Evolutionary conservation across 257 asterid genomes (phyloP).

Genomic region (Solanum rostratum): DNA sequence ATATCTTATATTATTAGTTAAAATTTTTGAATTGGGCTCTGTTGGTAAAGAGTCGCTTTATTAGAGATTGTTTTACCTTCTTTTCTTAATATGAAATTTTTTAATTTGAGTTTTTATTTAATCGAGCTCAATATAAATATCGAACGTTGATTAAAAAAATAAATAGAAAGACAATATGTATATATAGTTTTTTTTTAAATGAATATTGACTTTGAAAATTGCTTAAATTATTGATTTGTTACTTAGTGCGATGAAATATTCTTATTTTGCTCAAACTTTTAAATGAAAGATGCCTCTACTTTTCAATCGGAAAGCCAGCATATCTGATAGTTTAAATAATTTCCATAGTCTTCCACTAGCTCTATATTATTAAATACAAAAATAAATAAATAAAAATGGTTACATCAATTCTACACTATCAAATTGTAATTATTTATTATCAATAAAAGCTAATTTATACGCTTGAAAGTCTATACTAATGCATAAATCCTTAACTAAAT

Average conservation of each 20-base stretch:
- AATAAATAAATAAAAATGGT: too few species aligned
- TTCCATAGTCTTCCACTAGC: neutral
- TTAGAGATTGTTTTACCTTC: neutral
- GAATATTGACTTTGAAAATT: neutral
- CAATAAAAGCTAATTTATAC: neutral
- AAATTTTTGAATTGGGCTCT: neutral
- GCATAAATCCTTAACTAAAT: neutral
- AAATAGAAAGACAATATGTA: neutral
- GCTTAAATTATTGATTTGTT: neutral
- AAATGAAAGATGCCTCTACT: neutral
- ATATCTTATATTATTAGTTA: neutral
- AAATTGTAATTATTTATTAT: neutral
- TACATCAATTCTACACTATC: neutral
- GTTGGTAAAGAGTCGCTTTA: accelerated
- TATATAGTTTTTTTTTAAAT: neutral
- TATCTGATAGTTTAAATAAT: neutral
- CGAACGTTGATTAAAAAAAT: neutral
- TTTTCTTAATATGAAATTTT: neutral
- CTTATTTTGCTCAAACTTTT: neutral
- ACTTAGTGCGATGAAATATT: neutral
- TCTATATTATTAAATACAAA: neutral
- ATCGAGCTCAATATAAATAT: neutral
- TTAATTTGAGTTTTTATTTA: neutral
- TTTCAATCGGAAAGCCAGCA: neutral
- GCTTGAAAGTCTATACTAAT: neutral